Conservation (phyloP, 2,329 filamentous ascomycete species). For the Aspergillus clavatus region DNA sequence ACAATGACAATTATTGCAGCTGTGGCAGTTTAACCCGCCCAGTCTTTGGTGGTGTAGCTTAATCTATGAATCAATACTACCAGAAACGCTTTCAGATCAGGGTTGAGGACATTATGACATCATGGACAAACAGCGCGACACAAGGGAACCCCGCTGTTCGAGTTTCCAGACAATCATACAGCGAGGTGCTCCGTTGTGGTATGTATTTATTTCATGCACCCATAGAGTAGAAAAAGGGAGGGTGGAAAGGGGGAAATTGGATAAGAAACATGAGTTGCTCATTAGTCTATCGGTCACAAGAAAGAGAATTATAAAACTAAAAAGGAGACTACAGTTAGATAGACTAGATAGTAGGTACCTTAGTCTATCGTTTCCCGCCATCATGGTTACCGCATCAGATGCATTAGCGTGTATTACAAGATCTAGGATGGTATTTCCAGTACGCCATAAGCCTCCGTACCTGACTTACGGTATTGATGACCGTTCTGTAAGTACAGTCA, state of each 20-base stretch:
- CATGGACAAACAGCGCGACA: constrained; percentile 16
- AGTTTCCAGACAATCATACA: constrained; percentile 8
- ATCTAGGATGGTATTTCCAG: constrained; percentile 8
- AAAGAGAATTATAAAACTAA: constrained; percentile 1
- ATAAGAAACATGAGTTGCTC: too few relatives aligned
- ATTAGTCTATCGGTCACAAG: background rate
- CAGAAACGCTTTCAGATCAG: background rate
- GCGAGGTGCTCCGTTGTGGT: too few relatives aligned
- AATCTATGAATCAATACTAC: too few relatives aligned
- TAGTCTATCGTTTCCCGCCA: constrained; percentile 11
- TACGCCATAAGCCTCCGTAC: background rate
- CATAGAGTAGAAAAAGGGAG: background rate
- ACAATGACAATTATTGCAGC: too few relatives aligned
- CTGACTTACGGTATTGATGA: constrained; percentile 7
- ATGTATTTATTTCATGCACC: too few relatives aligned
- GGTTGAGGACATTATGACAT: constrained; percentile 16
- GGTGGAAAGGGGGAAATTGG: constrained; percentile 9
- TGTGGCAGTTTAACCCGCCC: too few relatives aligned
- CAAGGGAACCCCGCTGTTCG: background rate
- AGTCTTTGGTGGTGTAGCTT: too few relatives aligned
- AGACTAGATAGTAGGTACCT: background rate
- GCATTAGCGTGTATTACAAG: constrained; percentile 13
- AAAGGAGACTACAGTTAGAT: background rate
- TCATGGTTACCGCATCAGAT: constrained; percentile 16
- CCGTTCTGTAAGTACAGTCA: background rate